Evolutionary conservation across 2,329 filamentous ascomycete species (phyloP), one percentile per base, ranked within the genome.

Genomic region (Diaporthe citrichinensis): DNA sequence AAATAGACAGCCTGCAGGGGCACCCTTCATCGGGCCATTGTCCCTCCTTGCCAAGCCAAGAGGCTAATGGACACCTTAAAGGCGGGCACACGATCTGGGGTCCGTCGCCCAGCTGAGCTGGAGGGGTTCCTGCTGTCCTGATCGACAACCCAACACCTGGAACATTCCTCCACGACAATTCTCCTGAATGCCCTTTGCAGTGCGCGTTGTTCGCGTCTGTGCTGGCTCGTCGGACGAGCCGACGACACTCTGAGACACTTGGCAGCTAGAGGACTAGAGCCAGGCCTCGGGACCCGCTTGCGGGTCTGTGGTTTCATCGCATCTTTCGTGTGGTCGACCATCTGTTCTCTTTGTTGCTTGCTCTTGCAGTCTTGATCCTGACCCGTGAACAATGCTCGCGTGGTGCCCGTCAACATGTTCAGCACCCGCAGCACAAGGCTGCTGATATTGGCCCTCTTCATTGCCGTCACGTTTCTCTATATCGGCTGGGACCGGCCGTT

Each of bases 351-450:
- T 17, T 14, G 17, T 4, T 46, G 25, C 53, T 4, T 46, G 25
- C 53, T 62, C 34, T n/a, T 55, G 25, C 53, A 28, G 51, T 17
- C 25, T 55, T 46, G 49, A 7, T 17, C 49, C 7, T 41, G 20
- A 23, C 51, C 25, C 53, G 23, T 23, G 36, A 10, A 44, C 36
- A 49, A 72, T 76, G 75, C 72, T 58, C 41, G 39, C 20, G 61
- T 69, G 65, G 46, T 68, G 46, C 34, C 28, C 23, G 34, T 51
- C 72, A 75, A 31, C 3, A 76, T 76, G 75, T 68, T 74, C 14
- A 58, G 72, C 59, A 72, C 65, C 65, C 75, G 75, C 67, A 75
- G 62, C 68, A 74, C 61, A 4, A 67, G 75, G 41, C 59, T 75
- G 59, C 61, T 76, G 23, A 39, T 65, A 25, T 9, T 72, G 59